Conservation (phyloP, 768 basidiomycete genomes). For the Russula brevipes region DNA sequence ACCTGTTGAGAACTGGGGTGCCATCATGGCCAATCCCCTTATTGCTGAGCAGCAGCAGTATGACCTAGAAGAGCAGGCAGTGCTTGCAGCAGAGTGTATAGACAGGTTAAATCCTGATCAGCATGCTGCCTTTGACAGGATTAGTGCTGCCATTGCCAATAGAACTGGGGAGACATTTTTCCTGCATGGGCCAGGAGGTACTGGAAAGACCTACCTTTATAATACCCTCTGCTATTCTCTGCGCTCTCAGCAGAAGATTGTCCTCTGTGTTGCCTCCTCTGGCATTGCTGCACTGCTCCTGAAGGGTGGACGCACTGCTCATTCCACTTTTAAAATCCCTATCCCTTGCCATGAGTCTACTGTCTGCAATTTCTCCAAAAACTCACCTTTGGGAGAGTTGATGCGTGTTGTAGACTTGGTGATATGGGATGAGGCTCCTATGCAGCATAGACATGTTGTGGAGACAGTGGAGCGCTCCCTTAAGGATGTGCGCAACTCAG, state of each 20-base stretch:
- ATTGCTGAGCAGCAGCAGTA: slow-evolving; percentile 36
- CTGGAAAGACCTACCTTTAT: slow-evolving; percentile 45
- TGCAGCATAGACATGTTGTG: too few relatives aligned
- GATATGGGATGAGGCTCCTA: too few relatives aligned
- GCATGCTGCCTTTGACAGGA: slow-evolving; percentile 21
- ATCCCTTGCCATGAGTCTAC: slow-evolving; percentile 30
- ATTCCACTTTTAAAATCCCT: too few relatives aligned
- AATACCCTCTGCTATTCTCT: slow-evolving; percentile 28
- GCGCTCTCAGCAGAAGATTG: slow-evolving; percentile 11
- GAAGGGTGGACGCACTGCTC: too few relatives aligned
- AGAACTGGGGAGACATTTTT: slow-evolving; percentile 34
- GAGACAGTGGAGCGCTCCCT: too few relatives aligned
- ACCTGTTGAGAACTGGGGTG: slow-evolving; percentile 29
- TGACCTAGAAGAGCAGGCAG: slow-evolving; percentile 13
- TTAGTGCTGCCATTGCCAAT: slow-evolving; percentile 22
- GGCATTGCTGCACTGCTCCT: background rate
- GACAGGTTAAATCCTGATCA: slow-evolving; percentile 25
- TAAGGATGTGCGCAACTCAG: too few relatives aligned
- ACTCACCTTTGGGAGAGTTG: background rate
- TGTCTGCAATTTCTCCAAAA: background rate
- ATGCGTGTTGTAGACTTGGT: background rate
- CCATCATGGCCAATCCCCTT: slow-evolving; percentile 26
- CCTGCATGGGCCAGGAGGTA: slow-evolving; percentile 41
- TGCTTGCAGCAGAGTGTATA: background rate
- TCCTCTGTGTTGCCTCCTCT: slow-evolving; percentile 44